phyloP scores from a whole-genome alignment of 1,284 basidiomycete species.

The Fomitiporia mediterranea region DNA sequence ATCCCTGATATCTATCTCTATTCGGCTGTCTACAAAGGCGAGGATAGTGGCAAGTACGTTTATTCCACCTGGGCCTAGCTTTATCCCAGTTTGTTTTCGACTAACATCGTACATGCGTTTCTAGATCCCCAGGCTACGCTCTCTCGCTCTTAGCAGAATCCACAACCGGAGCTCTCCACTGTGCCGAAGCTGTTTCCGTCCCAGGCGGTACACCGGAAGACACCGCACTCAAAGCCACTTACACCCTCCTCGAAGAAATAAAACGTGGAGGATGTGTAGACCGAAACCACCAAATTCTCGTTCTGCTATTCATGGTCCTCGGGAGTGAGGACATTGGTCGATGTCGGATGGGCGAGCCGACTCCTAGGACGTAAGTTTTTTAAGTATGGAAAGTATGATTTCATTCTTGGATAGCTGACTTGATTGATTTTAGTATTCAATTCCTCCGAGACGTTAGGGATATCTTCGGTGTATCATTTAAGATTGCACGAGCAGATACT shows the following conservation, averaged over 20 bases:
- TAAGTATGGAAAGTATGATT: background rate
- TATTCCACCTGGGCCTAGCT: background rate
- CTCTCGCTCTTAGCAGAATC: slow-evolving; percentile 88
- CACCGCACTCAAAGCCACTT: slow-evolving; percentile 77
- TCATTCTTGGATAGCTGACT: background rate
- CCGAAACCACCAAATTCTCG: slow-evolving; percentile 83
- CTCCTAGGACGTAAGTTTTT: slow-evolving; percentile 68
- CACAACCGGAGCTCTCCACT: slow-evolving; percentile 87
- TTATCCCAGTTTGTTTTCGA: background rate
- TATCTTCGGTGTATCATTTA: slow-evolving; percentile 70
- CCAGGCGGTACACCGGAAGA: slow-evolving; percentile 89
- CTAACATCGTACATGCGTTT: too few species aligned
- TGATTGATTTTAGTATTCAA: slow-evolving; percentile 60
- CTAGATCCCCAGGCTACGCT: slow-evolving; percentile 92
- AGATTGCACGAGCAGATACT: slow-evolving; percentile 43
- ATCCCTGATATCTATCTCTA: slow-evolving; percentile 99
- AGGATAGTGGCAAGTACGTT: slow-evolving; percentile 89
- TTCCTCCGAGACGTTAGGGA: slow-evolving; percentile 81
- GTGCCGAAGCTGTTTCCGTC: slow-evolving; percentile 79
- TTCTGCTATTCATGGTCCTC: slow-evolving; percentile 87
- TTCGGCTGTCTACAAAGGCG: slow-evolving; percentile 97
- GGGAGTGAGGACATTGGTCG: slow-evolving; percentile 95
- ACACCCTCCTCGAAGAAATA: slow-evolving; percentile 76
- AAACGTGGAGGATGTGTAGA: slow-evolving; percentile 87
- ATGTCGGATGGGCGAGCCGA: slow-evolving; percentile 81